Conservation (phyloP, 139 green algal genomes). For the Chlamydomonas applanata region DNA sequence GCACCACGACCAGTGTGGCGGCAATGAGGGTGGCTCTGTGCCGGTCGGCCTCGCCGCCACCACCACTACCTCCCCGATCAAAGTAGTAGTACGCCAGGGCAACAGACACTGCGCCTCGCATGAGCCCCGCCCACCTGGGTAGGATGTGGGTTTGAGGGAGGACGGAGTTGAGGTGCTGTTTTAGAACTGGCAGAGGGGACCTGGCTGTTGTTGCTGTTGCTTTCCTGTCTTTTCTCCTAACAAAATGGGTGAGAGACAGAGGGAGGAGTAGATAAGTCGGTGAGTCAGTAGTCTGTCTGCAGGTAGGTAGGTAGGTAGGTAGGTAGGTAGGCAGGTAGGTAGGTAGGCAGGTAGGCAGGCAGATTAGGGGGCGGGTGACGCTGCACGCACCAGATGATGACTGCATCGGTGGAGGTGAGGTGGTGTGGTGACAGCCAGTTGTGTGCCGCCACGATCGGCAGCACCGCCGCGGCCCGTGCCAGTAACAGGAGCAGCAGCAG, state of each 20-base stretch:
- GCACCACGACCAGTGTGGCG: slow-evolving; percentile 68
- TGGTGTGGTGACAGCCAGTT: slow-evolving; percentile 34
- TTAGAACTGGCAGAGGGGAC: not conserved
- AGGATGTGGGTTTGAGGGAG: too few relatives aligned
- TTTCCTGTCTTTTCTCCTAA: not conserved
- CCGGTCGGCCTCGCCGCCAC: slow-evolving; percentile 17
- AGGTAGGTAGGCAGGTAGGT: not conserved
- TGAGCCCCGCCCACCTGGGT: slow-evolving; percentile 68
- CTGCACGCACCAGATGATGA: slow-evolving; percentile 69
- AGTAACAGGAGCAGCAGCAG: slow-evolving; percentile 65
- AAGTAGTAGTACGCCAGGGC: slow-evolving; percentile 74
- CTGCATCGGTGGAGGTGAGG: slow-evolving; percentile 51
- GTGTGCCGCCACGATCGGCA: slow-evolving; percentile 37
- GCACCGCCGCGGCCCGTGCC: slow-evolving; percentile 50
- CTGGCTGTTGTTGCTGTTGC: not conserved
- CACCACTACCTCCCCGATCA: slow-evolving; percentile 7
- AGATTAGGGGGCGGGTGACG: too few relatives aligned
- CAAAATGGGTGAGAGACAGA: not conserved
- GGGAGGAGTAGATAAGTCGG: too few relatives aligned
- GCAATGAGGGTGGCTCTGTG: slow-evolving; percentile 70
- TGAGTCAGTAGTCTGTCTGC: not conserved
- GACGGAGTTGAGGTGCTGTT: too few relatives aligned
- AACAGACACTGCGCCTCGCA: slow-evolving; percentile 75
- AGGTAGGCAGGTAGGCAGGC: not conserved
- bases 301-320: not conserved